Evolutionary conservation across 176 grass and related monocot species (phyloP), one percentile per base, ranked within the genome.

Genomic region (Musa beccarii): DNA sequence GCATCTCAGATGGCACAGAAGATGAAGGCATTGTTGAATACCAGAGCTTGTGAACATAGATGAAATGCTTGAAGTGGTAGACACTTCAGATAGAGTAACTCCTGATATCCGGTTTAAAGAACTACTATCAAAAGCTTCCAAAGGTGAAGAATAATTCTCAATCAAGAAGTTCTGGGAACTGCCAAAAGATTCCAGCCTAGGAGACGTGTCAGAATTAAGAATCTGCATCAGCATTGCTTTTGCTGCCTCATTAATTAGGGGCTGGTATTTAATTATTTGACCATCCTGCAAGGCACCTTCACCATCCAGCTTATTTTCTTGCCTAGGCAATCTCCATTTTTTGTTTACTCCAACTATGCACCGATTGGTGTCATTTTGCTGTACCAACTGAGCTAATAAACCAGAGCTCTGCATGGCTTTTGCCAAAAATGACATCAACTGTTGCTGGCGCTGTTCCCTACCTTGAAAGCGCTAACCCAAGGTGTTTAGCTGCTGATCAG

Each of bases 261-360:
- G 95, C 68, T 99, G 95, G 81, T 91, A 99, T 79, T 99, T 94
- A 74, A 99, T 72, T 78, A 94, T 99, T 72, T 99, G 95, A 49
- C 90, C 95, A 26, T 97, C 22, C 22, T 22, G 22, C 90, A 54
- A 75, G 50, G 75, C 51, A 43, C 19, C 10, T 74, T 74, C 3
- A 10, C 1, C 52, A 74, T 74, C 71, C 22, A 28, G 1, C 22
- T 54, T 28, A 17, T 71, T 71, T 17, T 87, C 83, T 64, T 85
- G 75, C 75, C 81, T 79, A 70, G 74, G 83, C 9, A 92, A 73
- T 68, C 86, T 85, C 20, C 83, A 82, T 83, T 92, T 91, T 78
- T 84, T 87, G 69, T 53, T 87, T 54, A 66, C 76, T 80, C 84
- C 89, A 54, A 56, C 73, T 23, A 78, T 83, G 72, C 76, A 68